Evolutionary conservation across 2,329 filamentous ascomycete genomes (phyloP), one percentile per base, ranked within the genome.

Genomic region (Xylaria sp.): DNA sequence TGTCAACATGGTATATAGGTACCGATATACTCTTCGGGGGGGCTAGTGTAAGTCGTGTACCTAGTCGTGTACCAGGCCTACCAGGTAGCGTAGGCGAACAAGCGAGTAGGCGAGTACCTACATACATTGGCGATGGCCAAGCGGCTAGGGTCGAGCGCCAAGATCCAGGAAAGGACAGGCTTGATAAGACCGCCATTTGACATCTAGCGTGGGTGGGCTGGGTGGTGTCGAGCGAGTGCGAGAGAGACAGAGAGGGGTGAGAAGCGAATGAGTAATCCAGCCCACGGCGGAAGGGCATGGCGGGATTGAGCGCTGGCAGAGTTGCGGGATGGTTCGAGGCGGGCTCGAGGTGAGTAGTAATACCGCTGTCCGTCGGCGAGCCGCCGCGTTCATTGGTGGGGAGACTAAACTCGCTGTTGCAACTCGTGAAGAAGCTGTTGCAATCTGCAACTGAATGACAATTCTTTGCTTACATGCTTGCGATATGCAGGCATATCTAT

Each of bases 361-460:
- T 58, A 66, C 59, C 27, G 39, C 58, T 62, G 30, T 36, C 12
- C 19, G 32, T 7, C 11, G 34, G 9, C 21, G 48, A 19, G 12
- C 51, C n/a, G 27, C 8, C 12, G n/a, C 12, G 12, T 24, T 60
- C 42, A 66, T 66, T 66, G 67, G 67, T 17, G 42, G 54, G 27
- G 17, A 60, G 58, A 30, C 63, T 69, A 50, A 51, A 59, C 24
- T 14, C 27, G n/a, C 17, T 63, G 63, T 66, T 69, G 67, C 64
- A 53, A 69, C 45, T 58, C 19, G 63, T 19, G 36, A 63, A 63
- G 55, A 19, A 19, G 24, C 47, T 67, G 67, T 69, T 69, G 67
- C 64, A 47, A 69, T 69, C 67, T 67, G 60, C 56, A 67, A 69
- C 64, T 64, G 67, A 47, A 69, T 69, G 67, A 69, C 67, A 69